These are phyloP conservation scores for Willaertia magna DNA, from an alignment of 208 protist genomes.

Conservation along the genomic window DNA sequence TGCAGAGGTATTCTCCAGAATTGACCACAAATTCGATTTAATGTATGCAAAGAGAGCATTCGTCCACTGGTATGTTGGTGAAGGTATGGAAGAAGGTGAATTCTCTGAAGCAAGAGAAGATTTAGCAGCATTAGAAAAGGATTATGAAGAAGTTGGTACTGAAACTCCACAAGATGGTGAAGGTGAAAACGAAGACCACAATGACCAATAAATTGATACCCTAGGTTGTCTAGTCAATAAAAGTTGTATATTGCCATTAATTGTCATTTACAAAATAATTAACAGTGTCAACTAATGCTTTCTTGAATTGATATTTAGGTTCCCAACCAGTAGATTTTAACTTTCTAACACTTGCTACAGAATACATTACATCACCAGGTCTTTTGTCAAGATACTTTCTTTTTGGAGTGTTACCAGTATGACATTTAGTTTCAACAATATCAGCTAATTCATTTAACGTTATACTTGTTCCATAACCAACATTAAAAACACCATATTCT, in stretches of 20 bases:
- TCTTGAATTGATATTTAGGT: neutral
- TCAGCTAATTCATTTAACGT: neutral
- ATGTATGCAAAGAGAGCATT: constrained; percentile 87
- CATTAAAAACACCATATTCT: neutral
- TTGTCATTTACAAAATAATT: too few species aligned
- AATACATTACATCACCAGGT: neutral
- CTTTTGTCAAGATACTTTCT: neutral
- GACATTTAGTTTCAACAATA: neutral
- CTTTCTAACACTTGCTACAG: neutral
- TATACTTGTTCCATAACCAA: neutral
- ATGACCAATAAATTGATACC: neutral
- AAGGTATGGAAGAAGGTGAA: constrained; percentile 87
- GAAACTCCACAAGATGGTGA: constrained; percentile 30
- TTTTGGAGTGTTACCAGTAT: neutral
- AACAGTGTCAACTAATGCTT: neutral
- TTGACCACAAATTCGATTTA: constrained; percentile 84
- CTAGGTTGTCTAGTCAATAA: too few species aligned
- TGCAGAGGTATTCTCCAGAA: constrained; percentile 71
- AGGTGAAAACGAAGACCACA: constrained; percentile 31
- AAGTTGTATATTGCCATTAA: too few species aligned
- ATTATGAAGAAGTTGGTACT: constrained; percentile 73
- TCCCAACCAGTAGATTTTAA: neutral
- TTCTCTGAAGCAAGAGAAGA: constrained; percentile 83
- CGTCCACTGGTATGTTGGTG: constrained; percentile 88
- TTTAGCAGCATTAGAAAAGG: constrained; percentile 77